phyloP scores from a whole-genome alignment of 2,329 filamentous ascomycete species.

The Paecilomyces niveus region DNA sequence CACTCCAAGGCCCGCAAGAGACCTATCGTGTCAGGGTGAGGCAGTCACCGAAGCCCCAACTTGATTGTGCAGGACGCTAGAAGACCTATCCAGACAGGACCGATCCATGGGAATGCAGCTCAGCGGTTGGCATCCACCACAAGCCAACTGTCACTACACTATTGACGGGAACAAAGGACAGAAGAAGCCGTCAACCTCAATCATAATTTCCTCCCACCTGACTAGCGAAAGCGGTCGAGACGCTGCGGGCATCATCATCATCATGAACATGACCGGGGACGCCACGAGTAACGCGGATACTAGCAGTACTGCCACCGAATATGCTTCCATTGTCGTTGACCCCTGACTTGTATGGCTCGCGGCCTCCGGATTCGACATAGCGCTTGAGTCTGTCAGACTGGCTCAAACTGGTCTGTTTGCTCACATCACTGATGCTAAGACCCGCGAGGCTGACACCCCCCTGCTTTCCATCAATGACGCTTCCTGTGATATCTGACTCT shows the following conservation, averaged over 20 bases:
- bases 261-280: slow-evolving; percentile 40
- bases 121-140: neutral
- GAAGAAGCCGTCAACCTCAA: slow-evolving; percentile 33
- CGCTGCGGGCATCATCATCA: slow-evolving; percentile 92
- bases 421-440: slow-evolving; percentile 64
- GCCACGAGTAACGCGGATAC: slow-evolving; percentile 42
- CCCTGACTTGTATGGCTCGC: slow-evolving; percentile 47
- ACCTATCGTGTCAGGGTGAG: neutral
- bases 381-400: slow-evolving; percentile 89
- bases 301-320: slow-evolving; percentile 54
- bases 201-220: slow-evolving; percentile 69
- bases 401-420: slow-evolving; percentile 66
- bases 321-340: slow-evolving; percentile 56
- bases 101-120: neutral
- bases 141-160: neutral
- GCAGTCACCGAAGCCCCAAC: neutral
- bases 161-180: slow-evolving; percentile 3
- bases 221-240: slow-evolving; percentile 94
- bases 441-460: slow-evolving; percentile 85
- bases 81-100: neutral
- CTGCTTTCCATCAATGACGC: slow-evolving; percentile 69
- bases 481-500: slow-evolving; percentile 77
- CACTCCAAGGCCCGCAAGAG: neutral
- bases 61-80: neutral
- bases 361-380: slow-evolving; percentile 81